Base-by-base conservation (phyloP, 2,329 filamentous ascomycete species). In the Lachnum nothofagi region DNA sequence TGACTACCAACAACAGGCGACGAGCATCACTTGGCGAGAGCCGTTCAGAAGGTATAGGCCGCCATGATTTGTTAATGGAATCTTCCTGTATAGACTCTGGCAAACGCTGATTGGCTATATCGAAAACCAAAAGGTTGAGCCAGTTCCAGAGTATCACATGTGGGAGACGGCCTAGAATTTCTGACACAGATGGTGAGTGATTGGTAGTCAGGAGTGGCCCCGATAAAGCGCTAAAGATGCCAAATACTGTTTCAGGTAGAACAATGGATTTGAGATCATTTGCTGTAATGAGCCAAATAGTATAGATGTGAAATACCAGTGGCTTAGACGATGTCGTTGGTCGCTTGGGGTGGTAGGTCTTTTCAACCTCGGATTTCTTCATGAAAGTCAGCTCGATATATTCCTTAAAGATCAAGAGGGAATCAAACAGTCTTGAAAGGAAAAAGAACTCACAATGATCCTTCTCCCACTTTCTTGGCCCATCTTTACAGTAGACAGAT, bases 251-350 rank as follows among this genome's bases (percentile, higher is more conserved):
- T 22, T 41, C 42, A 2, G 46, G 50, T 14, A 33, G 6, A 4
- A 53, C 42, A 9, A 40, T 35, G 7, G 50, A 39, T 29, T 46
- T 49, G 7, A 49, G n/a, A 22, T 53, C 46, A 22, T 25, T 49
- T 23, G 16, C 27, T 20, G 46, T 49, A 20, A 53, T 29, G n/a
- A 53, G 46, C 24, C 44, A 51, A 12, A 48, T 16, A 2, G 48
- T 46, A 25, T 44, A 17, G 25, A 42, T 7, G 23, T 14, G n/a
- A 14, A 8, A 34, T 14, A 10, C 7, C 39, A 42, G n/a, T n/a
- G n/a, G n/a, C n/a, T n/a, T n/a, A n/a, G n/a, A n/a, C n/a, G n/a
- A n/a, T n/a, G n/a, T n/a, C n/a, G n/a, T n/a, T n/a, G n/a, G n/a
- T n/a, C n/a, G n/a, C n/a, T n/a, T n/a, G n/a, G n/a, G n/a, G n/a